Conservation (phyloP, 2,329 filamentous ascomycete genomes). For the Aspergillus sp. region DNA sequence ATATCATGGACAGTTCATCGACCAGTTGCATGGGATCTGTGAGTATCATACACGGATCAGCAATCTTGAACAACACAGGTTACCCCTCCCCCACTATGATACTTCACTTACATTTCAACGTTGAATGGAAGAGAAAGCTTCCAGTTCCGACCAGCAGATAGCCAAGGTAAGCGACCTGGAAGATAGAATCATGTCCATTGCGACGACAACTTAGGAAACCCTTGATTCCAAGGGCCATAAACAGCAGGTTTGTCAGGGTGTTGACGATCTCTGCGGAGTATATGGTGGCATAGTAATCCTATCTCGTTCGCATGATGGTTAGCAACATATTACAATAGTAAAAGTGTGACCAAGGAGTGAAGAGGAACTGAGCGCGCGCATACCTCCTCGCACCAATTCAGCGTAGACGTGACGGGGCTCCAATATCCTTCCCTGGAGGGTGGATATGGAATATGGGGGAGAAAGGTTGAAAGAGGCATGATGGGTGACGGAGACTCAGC, state of each 20-base stretch:
- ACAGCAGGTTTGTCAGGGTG: constrained; percentile 78
- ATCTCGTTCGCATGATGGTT: constrained; percentile 20
- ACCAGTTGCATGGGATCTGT: constrained; percentile 70
- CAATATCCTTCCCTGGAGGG: constrained; percentile 61
- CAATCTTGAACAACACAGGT: not conserved
- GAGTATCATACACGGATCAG: constrained; percentile 23
- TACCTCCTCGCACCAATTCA: constrained; percentile 82
- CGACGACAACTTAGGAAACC: constrained; percentile 73
- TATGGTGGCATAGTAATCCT: constrained; percentile 75
- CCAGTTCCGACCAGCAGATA: constrained; percentile 64
- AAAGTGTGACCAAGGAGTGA: not conserved
- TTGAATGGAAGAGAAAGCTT: constrained; percentile 65
- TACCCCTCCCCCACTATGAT: not conserved
- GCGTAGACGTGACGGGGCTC: constrained; percentile 69
- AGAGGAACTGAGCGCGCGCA: constrained; percentile 11
- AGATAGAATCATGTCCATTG: constrained; percentile 74
- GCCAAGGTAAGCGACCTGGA: constrained; percentile 66
- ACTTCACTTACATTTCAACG: constrained; percentile 59
- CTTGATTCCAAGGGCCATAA: constrained; percentile 74
- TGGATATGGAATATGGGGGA: constrained; percentile 46
- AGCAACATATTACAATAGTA: constrained; percentile 1
- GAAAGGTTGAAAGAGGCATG: constrained; percentile 32
- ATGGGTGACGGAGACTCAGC: constrained; percentile 16
- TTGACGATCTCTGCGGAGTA: constrained; percentile 79
- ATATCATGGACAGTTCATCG: constrained; percentile 72